Evolutionary conservation across 1,139 yeast species (phyloP), one percentile per base, ranked within the genome.

Genomic region (Pneumocystis oryctolagi): DNA sequence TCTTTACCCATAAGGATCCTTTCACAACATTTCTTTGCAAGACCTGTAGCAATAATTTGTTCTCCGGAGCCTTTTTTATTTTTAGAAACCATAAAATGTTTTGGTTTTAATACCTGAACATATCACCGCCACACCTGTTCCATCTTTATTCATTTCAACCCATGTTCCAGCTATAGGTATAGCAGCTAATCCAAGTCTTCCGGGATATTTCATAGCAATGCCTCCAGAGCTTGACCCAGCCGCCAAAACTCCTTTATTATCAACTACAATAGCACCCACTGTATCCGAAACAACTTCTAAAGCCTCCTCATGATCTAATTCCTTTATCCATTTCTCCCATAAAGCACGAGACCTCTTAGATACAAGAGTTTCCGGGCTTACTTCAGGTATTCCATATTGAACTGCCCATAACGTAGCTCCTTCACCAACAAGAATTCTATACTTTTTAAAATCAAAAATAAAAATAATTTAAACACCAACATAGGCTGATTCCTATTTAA

Each of bases 141-240:
- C 59, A 57, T 35, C 25, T 57, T 35, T 18, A 20, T 39, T 39
- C 9, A 55, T 20, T 25, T 57, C 60, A 9, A 64, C 63, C 70
- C 70, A 69, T 3, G 70, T 66, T 1, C 76, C 77, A 14, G 74
- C 68, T 0, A 76, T 75, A 2, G 72, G 64, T 1, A 74, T 60
- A 1, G 76, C 77, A 1, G 78, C 79, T 0, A 78, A 77, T 1
- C 79, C 79, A 1, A 76, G 64, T 34, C 79, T 62, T 14, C 79
- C 79, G 0, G 74, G 70, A 4, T 63, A 68, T 63, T 75, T 75
- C 65, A 72, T 67, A 6, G 74, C 65, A 0, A 72, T 67, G 0
- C 79, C 79, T 2, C 79, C 79, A 0, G 79, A 76, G 64, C 77
- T 73, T 1, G 77, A 69, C 8, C 71, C 74, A 1, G 71, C 74